A percentile compares a stretch with the other conserved stretches of the same genome.
These are phyloP conservation scores for Hyphopichia wangnamkhiaoensis DNA, from an alignment of 1,139 yeast genomes.

Conservation along the genomic window DNA sequence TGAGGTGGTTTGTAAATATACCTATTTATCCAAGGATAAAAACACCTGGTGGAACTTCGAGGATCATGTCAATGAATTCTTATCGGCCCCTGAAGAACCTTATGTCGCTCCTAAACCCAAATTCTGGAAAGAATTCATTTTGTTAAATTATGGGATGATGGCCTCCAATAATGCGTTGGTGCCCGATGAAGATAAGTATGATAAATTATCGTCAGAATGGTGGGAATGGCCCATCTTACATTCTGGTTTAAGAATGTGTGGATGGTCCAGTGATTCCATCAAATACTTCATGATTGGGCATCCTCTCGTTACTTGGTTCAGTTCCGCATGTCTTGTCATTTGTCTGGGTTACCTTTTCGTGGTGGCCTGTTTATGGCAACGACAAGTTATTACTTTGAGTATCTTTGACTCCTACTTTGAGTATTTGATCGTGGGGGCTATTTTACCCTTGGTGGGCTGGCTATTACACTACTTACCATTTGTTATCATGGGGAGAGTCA, in stretches of 20 bases:
- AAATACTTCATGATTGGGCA: conserved; percentile 68
- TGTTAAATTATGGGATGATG: conserved; percentile 75
- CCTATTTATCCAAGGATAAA: conserved; percentile 54
- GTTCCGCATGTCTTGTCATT: conserved; percentile 31
- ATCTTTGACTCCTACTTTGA: conserved; percentile 24
- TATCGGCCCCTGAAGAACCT: conserved; percentile 36
- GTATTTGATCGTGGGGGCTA: conserved; percentile 25
- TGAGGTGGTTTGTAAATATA: conserved; percentile 67
- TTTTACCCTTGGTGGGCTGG: conserved; percentile 36
- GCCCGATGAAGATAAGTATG: conserved; percentile 71
- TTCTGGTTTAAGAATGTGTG: conserved; percentile 68
- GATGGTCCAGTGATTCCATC: conserved; percentile 52
- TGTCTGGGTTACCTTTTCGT: conserved; percentile 21
- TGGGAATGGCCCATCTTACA: conserved; percentile 80
- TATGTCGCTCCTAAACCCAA: conserved; percentile 65
- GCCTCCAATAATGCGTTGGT: conserved; percentile 74
- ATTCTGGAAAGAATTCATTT: conserved; percentile 70
- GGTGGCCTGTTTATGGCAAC: conserved; percentile 30
- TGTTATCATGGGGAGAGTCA: conserved; percentile 35
- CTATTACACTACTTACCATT: conserved; percentile 33
- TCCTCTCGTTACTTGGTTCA: conserved; percentile 66
- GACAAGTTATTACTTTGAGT: conserved; percentile 25
- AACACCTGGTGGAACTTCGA: conserved; percentile 84
- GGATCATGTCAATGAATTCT: conserved; percentile 53
- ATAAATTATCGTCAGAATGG: conserved; percentile 65